These are phyloP conservation scores for Cryptosporidium felis DNA, from an alignment of 169 alveolate species.

Conservation along the genomic window DNA sequence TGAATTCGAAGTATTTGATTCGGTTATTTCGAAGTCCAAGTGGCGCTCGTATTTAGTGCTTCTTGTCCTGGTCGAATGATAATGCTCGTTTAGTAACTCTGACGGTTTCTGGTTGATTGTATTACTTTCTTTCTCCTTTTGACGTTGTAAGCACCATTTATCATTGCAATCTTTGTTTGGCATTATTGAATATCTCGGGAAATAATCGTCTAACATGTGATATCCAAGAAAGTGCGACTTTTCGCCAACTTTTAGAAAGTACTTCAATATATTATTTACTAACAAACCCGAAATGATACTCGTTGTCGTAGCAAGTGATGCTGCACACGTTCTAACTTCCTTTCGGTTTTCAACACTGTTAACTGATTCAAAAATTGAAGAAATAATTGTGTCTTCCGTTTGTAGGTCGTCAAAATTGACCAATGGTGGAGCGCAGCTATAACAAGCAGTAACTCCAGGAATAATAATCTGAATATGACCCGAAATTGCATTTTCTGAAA, in stretches of 20 bases:
- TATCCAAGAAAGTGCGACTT: slow-evolving; percentile 87
- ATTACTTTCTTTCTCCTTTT: slow-evolving; percentile 72
- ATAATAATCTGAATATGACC: slow-evolving; percentile 93
- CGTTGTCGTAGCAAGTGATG: slow-evolving; percentile 95
- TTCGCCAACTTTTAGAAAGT: slow-evolving; percentile 90
- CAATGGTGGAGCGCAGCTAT: slow-evolving; percentile 77
- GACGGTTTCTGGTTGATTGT: slow-evolving; percentile 47
- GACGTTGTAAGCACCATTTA: slow-evolving; percentile 79
- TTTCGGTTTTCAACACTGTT: slow-evolving; percentile 89
- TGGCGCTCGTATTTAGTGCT: background rate
- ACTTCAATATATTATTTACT: slow-evolving; percentile 91
- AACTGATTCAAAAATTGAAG: slow-evolving; percentile 90
- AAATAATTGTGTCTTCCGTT: slow-evolving; percentile 76
- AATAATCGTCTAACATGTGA: slow-evolving; percentile 90
- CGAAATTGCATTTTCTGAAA: slow-evolving; percentile 93
- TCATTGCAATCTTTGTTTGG: slow-evolving; percentile 92
- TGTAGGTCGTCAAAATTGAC: background rate
- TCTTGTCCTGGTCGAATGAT: too few relatives aligned
- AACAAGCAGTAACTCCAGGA: slow-evolving; percentile 97
- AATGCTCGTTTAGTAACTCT: too few relatives aligned
- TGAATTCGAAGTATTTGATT: background rate
- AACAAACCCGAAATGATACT: slow-evolving; percentile 95
- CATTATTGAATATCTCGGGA: slow-evolving; percentile 85
- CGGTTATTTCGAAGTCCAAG: background rate
- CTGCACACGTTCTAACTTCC: slow-evolving; percentile 95